Conservation (phyloP, 2,329 filamentous ascomycete genomes). For the Aspergillus brasiliensis region DNA sequence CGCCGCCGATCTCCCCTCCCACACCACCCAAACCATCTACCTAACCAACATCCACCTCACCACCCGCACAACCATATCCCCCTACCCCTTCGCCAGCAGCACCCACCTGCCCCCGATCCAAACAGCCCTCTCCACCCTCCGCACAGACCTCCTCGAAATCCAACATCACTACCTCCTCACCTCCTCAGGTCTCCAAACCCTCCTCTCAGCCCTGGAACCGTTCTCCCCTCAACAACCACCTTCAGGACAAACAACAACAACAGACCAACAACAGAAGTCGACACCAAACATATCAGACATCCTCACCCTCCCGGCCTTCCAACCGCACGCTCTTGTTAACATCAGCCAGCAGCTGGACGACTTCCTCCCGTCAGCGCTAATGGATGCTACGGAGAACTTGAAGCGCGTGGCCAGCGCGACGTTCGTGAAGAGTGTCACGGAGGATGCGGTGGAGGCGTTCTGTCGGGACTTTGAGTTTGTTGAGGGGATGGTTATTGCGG, state of each 20-base stretch:
- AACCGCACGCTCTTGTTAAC: slow-evolving; percentile 61
- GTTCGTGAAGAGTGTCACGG: slow-evolving; percentile 74
- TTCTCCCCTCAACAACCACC: slow-evolving; percentile 31
- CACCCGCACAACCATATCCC: slow-evolving; percentile 39
- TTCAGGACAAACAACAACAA: no score
- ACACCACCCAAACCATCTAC: slow-evolving; percentile 52
- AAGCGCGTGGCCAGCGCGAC: slow-evolving; percentile 71
- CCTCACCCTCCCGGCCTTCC: slow-evolving; percentile 57
- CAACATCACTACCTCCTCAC: slow-evolving; percentile 74
- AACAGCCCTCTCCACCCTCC: slow-evolving; percentile 51
- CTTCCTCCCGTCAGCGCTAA: slow-evolving; percentile 88
- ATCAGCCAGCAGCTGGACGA: slow-evolving; percentile 80
- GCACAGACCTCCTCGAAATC: slow-evolving; percentile 61
- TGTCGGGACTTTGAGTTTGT: slow-evolving; percentile 79
- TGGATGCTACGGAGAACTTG: slow-evolving; percentile 85
- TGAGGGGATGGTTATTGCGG: slow-evolving; percentile 61
- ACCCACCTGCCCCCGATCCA: slow-evolving; percentile 60
- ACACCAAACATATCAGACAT: slow-evolving; percentile 58
- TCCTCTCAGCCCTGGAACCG: slow-evolving; percentile 61
- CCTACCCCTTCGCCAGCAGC: slow-evolving; percentile 63
- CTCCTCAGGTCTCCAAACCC: slow-evolving; percentile 69
- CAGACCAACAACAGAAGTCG: slow-evolving; percentile 25
- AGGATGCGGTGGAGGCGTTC: slow-evolving; percentile 80
- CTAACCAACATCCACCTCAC: slow-evolving; percentile 51
- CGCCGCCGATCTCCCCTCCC: slow-evolving; percentile 41